Percentiles rank a stretch among this genome's conserved stretches.
phyloP scores from a whole-genome alignment of 352 stramenopile species.

The Globisporangium heterothallicum region DNA sequence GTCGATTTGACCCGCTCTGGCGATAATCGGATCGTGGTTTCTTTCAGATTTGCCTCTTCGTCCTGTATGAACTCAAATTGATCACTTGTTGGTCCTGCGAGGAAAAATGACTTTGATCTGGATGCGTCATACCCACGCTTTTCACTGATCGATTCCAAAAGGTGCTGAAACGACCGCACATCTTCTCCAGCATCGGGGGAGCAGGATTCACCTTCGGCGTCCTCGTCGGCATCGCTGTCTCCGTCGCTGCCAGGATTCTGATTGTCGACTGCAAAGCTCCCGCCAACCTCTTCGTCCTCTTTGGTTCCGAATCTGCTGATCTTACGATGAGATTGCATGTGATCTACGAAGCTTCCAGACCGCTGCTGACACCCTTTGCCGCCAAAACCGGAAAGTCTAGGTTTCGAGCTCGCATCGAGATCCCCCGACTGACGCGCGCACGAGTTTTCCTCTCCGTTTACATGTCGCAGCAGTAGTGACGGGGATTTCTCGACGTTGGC shows the following conservation, averaged over 20 bases:
- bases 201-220: neutral
- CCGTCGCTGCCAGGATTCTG: conserved; percentile 12
- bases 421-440: neutral
- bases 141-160: conserved; percentile 32
- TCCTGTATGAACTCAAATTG: conserved; percentile 15
- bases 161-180: conserved; percentile 37
- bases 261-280: neutral
- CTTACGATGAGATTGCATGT: neutral
- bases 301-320: neutral
- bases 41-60: conserved; percentile 9
- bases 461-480: neutral
- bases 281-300: neutral
- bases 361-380: neutral
- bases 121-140: conserved; percentile 6
- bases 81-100: conserved; percentile 9
- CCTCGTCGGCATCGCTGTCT: neutral
- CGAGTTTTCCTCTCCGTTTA: neutral
- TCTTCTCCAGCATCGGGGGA: conserved; percentile 5
- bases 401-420: neutral
- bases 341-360: neutral
- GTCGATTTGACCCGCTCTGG: conserved; percentile 1
- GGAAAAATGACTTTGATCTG: conserved; percentile 13
- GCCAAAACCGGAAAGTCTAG: neutral
- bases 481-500: too few relatives aligned
- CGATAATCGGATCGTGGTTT: neutral